Evolutionary conservation across 441 rosid species (phyloP).

Genomic region (Gossypium davidsonii): DNA sequence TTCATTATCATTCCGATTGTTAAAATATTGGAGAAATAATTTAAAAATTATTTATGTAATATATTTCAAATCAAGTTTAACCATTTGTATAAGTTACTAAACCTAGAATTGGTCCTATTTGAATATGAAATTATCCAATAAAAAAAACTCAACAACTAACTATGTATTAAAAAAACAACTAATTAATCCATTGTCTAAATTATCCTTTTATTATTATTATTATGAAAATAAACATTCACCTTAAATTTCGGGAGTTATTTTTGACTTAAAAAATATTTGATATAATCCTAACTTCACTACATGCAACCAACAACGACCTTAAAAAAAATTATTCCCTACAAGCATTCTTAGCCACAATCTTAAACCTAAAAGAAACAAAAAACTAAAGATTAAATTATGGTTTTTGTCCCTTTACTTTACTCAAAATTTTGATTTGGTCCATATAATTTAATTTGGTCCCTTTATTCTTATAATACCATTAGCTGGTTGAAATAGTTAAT

Average conservation of each 20-base stretch:
- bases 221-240: neutral
- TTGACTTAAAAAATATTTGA: neutral
- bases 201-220: neutral
- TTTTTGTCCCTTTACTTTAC: too few species aligned
- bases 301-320: too few species aligned
- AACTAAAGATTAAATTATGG: too few species aligned
- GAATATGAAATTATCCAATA: neutral
- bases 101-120: neutral
- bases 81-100: too few species aligned
- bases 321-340: neutral
- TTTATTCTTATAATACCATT: too few species aligned
- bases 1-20: too few species aligned
- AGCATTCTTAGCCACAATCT: neutral
- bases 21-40: too few species aligned
- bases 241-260: neutral
- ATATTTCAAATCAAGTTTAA: too few species aligned
- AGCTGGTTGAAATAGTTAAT: too few species aligned
- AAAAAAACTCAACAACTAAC: neutral
- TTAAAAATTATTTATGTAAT: too few species aligned
- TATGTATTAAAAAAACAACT: neutral
- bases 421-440: too few species aligned
- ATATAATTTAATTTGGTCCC: too few species aligned
- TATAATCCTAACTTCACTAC: neutral
- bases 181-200: neutral
- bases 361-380: neutral